Percentiles rank a stretch among this genome's conserved stretches.
Evolutionary conservation across 2,329 filamentous ascomycete species (phyloP).

Genomic region (Emergomyces pasteurianus): DNA sequence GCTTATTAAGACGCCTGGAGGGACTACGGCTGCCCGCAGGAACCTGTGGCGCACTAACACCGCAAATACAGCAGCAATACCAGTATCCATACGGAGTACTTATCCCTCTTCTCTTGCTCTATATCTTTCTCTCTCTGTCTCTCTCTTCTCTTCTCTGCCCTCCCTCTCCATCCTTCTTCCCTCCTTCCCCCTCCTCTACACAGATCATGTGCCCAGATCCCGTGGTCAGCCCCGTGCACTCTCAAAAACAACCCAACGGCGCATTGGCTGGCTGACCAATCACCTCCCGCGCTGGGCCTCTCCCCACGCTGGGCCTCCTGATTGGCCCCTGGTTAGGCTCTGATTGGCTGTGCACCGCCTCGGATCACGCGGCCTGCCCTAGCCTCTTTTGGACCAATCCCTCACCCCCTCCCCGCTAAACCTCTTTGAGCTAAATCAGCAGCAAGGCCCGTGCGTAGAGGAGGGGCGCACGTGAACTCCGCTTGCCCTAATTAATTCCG

Average conservation of each 20-base stretch:
- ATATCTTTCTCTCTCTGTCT: not conserved
- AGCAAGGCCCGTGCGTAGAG: not conserved
- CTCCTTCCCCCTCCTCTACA: not conserved
- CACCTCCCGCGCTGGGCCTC: constrained; percentile 13
- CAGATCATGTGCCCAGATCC: constrained; percentile 28
- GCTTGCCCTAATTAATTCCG: not conserved
- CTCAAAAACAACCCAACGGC: too few species aligned
- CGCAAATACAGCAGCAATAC: not conserved
- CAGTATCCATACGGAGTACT: too few species aligned
- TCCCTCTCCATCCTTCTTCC: not conserved
- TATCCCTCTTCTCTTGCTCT: too few species aligned
- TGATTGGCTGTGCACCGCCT: too few species aligned
- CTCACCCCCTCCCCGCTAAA: not conserved
- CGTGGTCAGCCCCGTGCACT: constrained; percentile 14
- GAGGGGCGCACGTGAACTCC: not conserved
- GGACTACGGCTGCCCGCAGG: not conserved
- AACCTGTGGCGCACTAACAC: not conserved
- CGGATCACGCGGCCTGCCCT: constrained; percentile 11
- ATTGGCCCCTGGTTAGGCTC: constrained; percentile 24
- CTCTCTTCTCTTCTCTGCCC: not conserved
- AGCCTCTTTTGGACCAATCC: not conserved
- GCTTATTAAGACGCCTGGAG: not conserved
- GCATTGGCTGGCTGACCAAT: not conserved
- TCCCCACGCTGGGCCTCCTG: constrained; percentile 9
- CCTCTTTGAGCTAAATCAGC: not conserved